Percentiles rank a stretch among this genome's conserved stretches.
Conservation (phyloP, 257 asterid species). For the Leonotis leonurus region DNA sequence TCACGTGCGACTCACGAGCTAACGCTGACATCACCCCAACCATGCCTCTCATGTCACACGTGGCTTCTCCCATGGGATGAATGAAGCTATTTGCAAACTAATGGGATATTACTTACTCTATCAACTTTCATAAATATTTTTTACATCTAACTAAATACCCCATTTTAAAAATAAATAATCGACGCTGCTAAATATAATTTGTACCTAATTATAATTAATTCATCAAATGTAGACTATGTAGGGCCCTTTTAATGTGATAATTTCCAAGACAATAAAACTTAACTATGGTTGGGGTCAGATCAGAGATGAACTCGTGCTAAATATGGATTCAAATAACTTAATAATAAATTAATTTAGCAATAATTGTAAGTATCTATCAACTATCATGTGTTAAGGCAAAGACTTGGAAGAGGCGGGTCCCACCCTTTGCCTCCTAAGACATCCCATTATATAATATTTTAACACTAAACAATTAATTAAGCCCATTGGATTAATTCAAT, state of each 20-base stretch:
- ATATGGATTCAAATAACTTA: neutral
- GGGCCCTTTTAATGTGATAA: neutral
- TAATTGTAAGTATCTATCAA: neutral
- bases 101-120: no score
- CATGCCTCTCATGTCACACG: conserved; percentile 18
- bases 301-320: conserved; percentile 18
- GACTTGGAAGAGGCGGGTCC: conserved; percentile 16
- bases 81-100: no score
- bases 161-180: no score
- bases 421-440: conserved; percentile 5
- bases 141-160: no score
- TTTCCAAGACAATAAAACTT: neutral
- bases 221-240: no score
- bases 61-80: no score
- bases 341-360: conserved; percentile 1
- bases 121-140: no score
- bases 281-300: neutral
- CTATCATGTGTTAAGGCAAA: neutral
- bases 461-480: neutral
- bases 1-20: conserved; percentile 28
- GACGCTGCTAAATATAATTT: no score
- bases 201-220: no score
- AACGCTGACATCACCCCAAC: neutral
- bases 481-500: conserved; percentile 13
- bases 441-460: conserved; percentile 5